Base-by-base conservation (phyloP, 2,329 filamentous ascomycete genomes). In the Herpotrichia juniperi region DNA sequence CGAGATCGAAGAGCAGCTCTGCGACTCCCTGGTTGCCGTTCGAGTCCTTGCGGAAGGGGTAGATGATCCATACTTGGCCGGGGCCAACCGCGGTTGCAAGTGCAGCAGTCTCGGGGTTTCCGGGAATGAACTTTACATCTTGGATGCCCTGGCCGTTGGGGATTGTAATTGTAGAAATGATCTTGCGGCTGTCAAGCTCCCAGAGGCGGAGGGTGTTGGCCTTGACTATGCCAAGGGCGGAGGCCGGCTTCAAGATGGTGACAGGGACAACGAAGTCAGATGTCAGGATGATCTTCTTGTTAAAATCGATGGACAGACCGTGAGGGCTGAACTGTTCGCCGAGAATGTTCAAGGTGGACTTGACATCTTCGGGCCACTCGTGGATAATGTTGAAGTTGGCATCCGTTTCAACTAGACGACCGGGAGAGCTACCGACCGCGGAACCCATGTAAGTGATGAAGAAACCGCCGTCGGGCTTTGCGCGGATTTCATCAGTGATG, bases 71-170 rank as follows among this genome's bases (percentile, higher is more conserved):
- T 58, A 86, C 81, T 61, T 86, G 78, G 9, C 83, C 84, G 2
- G 81, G 78, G 26, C 80, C 78, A 17, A 87, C 83, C 14, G 85
- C 83, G 11, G 83, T 85, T 8, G 84, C 83, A 21, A 87, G 73
- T 10, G 83, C 84, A 26, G 83, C 84, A 28, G 74, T 75, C 56
- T 87, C 83, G 6, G 74, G 64, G 74, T 87, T 83, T 8, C 81
- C 81, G 1, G 84, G 84, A 55, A 87, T 87, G 72, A 86, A 86
- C 68, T 87, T 87, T 63, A 87, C 81, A 56, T 87, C 84, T 62
- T 87, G 83, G 45, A 87, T 86, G 54, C 84, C 84, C 34, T 78
- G 76, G 30, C 83, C 81, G 44, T 83, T 64, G 19, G 84, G 84
- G 51, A 87, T 86, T 11, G 78, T 83, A 54, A 87, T 83, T 14